Base-by-base conservation (phyloP, 768 basidiomycete genomes). In the Mycena metata region DNA sequence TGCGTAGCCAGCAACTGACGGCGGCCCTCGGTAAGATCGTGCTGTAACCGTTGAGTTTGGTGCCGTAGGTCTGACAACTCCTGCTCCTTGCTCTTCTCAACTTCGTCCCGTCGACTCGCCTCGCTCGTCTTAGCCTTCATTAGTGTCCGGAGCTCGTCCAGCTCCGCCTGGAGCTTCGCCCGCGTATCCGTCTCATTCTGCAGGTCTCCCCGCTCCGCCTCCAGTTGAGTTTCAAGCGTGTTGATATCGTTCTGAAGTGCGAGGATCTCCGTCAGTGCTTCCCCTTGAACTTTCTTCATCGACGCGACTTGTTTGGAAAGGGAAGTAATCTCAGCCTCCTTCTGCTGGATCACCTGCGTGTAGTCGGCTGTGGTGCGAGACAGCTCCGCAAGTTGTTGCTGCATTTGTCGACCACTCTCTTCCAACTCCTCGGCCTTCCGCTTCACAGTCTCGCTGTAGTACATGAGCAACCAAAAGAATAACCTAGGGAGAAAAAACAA, bases 111-210 rank as follows among this genome's bases (percentile, higher is more conserved):
- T 35, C 91, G 90, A 11, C 88, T 91, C 74, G 96, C 96, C 77
- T 98, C 96, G 26, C 90, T 91, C 0, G 91, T 87, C 78, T 96
- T 98, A 1, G 93, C 92, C 51, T 91, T 90, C 82, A 98, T 88
- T 16, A 93, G 81, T n/a, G 87, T 82, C 9, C 96, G 91, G 10
- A 99, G 84, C 68, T 94, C 92, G 73, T 97, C 96, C 13, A 98
- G 82, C 78, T 98, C 96, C 45, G 84, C 86, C 73, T 94, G 90
- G 3, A 97, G 82, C 73, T 90, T 92, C 30, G 81, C 81, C 30
- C 88, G 89, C 3, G 85, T 80, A 12, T 80, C 76, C 2, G 81
- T 79, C 41, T 79, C 90, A 77, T 76, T 79, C 49, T 73, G 75
- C 45, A 83, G 82, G 54, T 89, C 90, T 36, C 84, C 82, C 63